Conservation (phyloP, 1,284 basidiomycete genomes). For the Trichosporon faecale region DNA sequence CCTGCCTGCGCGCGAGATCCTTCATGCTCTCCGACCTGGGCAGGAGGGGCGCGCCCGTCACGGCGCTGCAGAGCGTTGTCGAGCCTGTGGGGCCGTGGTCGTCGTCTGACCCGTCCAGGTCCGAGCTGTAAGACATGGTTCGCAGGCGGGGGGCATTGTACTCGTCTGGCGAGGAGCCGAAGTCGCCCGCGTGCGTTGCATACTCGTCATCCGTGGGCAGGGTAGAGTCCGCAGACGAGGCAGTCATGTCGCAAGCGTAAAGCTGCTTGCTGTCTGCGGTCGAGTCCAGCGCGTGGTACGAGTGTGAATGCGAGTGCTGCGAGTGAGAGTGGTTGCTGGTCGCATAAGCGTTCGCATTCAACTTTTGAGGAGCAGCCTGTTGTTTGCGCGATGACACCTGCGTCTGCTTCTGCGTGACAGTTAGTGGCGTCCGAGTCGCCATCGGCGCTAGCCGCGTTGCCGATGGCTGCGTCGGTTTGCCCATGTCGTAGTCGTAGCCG, state of each 20-base stretch:
- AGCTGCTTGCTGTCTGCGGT: background rate
- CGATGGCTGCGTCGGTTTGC: background rate
- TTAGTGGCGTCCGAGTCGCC: background rate
- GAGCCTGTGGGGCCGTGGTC: background rate
- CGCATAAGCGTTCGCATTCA: background rate
- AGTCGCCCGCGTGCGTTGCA: background rate
- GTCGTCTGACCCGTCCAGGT: slow-evolving; percentile 11
- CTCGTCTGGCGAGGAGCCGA: background rate
- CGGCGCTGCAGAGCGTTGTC: background rate
- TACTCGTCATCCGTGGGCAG: slow-evolving; percentile 4
- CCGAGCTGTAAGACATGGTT: slow-evolving; percentile 32
- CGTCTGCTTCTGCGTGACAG: background rate
- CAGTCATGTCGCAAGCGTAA: background rate
- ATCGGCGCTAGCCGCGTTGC: background rate
- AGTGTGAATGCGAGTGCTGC: too few relatives aligned
- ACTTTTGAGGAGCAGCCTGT: background rate
- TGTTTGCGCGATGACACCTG: slow-evolving; percentile 2
- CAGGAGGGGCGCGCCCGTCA: background rate
- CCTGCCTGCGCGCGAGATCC: background rate
- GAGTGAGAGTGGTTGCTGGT: background rate
- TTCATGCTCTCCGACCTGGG: background rate
- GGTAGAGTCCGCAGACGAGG: background rate
- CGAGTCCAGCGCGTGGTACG: background rate
- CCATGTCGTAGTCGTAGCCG: background rate
- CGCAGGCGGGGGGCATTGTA: slow-evolving; percentile 22